A percentile compares a stretch with the other conserved stretches of the same genome.
Conservation (phyloP, 2,329 filamentous ascomycete genomes). For the Phaeomoniella chlamydospora region DNA sequence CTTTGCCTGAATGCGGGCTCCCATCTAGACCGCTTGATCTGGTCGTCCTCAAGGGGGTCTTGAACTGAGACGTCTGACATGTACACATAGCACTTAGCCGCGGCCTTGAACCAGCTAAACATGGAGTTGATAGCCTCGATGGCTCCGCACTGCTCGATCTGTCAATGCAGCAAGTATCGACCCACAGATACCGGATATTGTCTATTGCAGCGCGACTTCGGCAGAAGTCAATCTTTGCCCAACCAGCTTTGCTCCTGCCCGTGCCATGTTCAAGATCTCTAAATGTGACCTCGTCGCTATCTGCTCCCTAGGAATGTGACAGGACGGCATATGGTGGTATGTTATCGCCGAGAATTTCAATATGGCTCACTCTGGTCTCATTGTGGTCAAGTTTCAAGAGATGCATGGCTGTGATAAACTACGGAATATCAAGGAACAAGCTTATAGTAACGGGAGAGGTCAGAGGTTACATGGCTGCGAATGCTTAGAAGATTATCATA, state of each 20-base stretch:
- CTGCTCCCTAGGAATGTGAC: conserved; percentile 7
- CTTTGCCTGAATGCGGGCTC: conserved; percentile 1
- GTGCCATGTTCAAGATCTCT: background rate
- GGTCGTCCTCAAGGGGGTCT: no score
- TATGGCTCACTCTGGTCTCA: no score
- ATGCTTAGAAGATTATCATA: no score
- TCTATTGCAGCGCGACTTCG: conserved; percentile 3
- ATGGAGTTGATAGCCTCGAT: conserved; percentile 10
- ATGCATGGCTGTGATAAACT: no score
- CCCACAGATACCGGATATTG: conserved; percentile 10
- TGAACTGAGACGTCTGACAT: conserved; percentile 8
- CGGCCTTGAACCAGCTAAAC: conserved; percentile 11
- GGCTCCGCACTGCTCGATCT: conserved; percentile 9
- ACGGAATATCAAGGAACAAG: no score
- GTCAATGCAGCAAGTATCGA: conserved; percentile 14
- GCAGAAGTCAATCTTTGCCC: conserved; percentile 3
- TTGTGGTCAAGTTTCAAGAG: no score
- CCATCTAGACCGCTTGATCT: background rate
- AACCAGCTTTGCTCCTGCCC: conserved; percentile 3
- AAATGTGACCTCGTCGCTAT: conserved; percentile 4
- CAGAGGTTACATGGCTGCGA: no score
- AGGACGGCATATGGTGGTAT: conserved; percentile 7
- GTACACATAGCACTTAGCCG: conserved; percentile 7
- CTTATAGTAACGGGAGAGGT: no score
- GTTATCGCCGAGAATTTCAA: no score